Evolutionary conservation across 192 early-diverging fungal genomes (phyloP).

Genomic region (Podila epicladia): DNA sequence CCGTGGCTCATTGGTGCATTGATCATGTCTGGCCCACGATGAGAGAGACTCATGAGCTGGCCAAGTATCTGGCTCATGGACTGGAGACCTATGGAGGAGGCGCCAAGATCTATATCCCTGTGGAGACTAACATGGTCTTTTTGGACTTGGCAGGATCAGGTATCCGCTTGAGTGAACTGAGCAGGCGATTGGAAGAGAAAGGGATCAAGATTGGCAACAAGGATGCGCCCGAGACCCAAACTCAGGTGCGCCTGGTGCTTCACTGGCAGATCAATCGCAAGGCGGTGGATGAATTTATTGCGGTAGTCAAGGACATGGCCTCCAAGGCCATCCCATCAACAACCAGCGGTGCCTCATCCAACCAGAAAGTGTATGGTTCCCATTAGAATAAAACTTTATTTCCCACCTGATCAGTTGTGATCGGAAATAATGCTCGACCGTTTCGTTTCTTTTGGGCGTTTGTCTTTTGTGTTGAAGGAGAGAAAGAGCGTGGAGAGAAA

Average conservation of each 20-base stretch:
- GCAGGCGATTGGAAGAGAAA: conserved; percentile 24
- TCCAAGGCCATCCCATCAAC: neutral
- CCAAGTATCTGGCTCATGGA: conserved; percentile 67
- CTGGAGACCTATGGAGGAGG: conserved; percentile 63
- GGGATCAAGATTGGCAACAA: conserved; percentile 55
- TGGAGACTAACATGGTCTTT: conserved; percentile 92
- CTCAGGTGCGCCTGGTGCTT: conserved; percentile 67
- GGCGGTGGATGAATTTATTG: conserved; percentile 63
- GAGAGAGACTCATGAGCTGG: conserved; percentile 69
- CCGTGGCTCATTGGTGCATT: conserved; percentile 77
- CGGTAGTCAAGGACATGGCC: conserved; percentile 38
- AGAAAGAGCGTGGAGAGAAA: too few species aligned
- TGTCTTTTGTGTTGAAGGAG: too few species aligned
- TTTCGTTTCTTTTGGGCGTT: too few species aligned
- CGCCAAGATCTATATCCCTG: conserved; percentile 64
- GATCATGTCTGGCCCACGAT: conserved; percentile 79
- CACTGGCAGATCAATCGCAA: conserved; percentile 72
- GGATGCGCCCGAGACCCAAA: conserved; percentile 50
- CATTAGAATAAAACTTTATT: too few species aligned
- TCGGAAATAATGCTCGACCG: too few species aligned
- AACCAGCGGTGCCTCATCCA: neutral
- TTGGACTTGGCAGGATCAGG: conserved; percentile 59
- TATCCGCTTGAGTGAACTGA: conserved; percentile 27
- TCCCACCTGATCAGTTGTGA: too few species aligned
- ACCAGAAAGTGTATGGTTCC: neutral